Conservation (phyloP, 2,329 filamentous ascomycete genomes). For the Neofusicoccum ribis region DNA sequence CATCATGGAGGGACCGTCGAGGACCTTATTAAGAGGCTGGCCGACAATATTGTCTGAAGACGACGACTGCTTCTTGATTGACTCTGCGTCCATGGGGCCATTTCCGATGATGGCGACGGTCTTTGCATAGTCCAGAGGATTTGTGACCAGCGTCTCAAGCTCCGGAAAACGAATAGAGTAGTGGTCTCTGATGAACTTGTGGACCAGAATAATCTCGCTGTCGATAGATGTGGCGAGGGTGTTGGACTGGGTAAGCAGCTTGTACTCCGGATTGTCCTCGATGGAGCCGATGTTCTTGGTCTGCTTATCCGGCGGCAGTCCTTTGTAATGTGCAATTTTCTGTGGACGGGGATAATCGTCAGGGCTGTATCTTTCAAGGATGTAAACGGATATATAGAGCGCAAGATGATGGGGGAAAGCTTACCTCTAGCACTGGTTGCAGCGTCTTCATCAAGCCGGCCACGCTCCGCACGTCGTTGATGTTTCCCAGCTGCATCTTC, state of each 20-base stretch:
- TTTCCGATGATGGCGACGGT: slow-evolving; percentile 92
- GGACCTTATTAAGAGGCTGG: slow-evolving; percentile 71
- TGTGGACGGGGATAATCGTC: slow-evolving; percentile 58
- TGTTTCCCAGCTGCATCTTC: slow-evolving; percentile 72
- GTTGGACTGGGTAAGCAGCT: slow-evolving; percentile 84
- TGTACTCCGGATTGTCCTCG: slow-evolving; percentile 90
- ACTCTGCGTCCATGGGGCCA: slow-evolving; percentile 71
- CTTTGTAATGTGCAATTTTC: slow-evolving; percentile 80
- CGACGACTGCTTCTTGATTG: slow-evolving; percentile 76
- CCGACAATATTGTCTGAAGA: slow-evolving; percentile 78
- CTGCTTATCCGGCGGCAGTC: slow-evolving; percentile 64
- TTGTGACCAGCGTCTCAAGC: slow-evolving; percentile 84
- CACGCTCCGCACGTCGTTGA: slow-evolving; percentile 71
- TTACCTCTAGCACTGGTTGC: slow-evolving; percentile 73
- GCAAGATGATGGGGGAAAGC: slow-evolving; percentile 45
- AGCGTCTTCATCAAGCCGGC: slow-evolving; percentile 79
- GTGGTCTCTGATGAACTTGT: slow-evolving; percentile 95
- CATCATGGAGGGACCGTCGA: slow-evolving; percentile 91
- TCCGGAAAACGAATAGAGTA: slow-evolving; percentile 94
- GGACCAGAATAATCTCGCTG: slow-evolving; percentile 85
- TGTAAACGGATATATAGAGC: slow-evolving; percentile 17
- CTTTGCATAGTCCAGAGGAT: slow-evolving; percentile 92
- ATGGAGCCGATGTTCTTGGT: slow-evolving; percentile 71
- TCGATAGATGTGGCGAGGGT: slow-evolving; percentile 89
- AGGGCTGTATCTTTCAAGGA: slow-evolving; percentile 61